phyloP scores from a whole-genome alignment of 2,329 filamentous ascomycete species.

The Apiospora aurea region DNA sequence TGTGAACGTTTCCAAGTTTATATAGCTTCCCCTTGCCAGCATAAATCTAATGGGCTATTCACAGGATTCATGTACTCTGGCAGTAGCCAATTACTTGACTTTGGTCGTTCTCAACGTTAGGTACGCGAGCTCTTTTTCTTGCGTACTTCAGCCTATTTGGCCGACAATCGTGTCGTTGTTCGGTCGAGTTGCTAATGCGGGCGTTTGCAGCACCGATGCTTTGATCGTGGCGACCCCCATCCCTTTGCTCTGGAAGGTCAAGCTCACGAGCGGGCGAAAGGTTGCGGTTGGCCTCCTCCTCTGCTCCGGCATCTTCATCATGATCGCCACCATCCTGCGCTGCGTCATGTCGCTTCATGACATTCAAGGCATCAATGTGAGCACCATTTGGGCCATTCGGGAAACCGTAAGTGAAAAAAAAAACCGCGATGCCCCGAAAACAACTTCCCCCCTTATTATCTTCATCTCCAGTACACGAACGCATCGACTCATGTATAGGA shows the following conservation, averaged over 20 bases:
- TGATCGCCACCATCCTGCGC: slow-evolving; percentile 50
- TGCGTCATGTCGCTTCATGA: slow-evolving; percentile 47
- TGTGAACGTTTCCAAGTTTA: not conserved
- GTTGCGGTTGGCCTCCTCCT: slow-evolving; percentile 48
- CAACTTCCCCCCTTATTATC: too few relatives aligned
- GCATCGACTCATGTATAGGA: not conserved
- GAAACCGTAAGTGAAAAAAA: slow-evolving; percentile 49
- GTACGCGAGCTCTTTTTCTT: not conserved
- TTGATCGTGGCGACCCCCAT: slow-evolving; percentile 49
- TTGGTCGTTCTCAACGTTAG: slow-evolving; percentile 20
- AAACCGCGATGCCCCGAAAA: too few relatives aligned
- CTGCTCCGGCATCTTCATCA: slow-evolving; percentile 53
- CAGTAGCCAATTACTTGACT: slow-evolving; percentile 21
- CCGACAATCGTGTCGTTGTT: not conserved
- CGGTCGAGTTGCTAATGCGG: not conserved
- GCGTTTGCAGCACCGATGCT: slow-evolving; percentile 45
- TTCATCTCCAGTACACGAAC: not conserved
- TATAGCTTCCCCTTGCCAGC: not conserved
- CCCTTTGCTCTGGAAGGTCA: slow-evolving; percentile 49
- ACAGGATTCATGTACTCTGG: slow-evolving; percentile 20
- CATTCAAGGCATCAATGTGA: slow-evolving; percentile 46
- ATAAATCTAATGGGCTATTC: not conserved
- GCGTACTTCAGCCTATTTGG: too few relatives aligned
- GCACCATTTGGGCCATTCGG: slow-evolving; percentile 52
- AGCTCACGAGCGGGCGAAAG: slow-evolving; percentile 47